Evolutionary conservation across 768 basidiomycete species (phyloP).

Genomic region (Amanita pseudoporphyria): DNA sequence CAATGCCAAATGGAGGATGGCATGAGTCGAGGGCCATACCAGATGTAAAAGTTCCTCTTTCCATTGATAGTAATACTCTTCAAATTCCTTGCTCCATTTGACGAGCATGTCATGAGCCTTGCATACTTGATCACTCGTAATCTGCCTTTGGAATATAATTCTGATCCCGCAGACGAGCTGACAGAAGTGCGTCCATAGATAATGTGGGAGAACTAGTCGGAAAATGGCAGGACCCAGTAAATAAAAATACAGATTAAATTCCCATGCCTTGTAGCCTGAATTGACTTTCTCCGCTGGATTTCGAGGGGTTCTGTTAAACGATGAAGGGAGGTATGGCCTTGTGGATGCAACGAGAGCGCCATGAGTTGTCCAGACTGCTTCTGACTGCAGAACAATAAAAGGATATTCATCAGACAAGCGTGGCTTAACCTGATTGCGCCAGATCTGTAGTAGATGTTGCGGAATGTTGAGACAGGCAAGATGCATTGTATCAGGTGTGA

Average conservation of each 20-base stretch:
- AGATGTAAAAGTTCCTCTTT: constrained; percentile 20
- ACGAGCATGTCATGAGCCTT: constrained; percentile 11
- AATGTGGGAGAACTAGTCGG: constrained; percentile 10
- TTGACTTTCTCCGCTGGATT: constrained; percentile 23
- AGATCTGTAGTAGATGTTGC: constrained; percentile 1
- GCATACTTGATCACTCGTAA: constrained; percentile 10
- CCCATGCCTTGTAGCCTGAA: constrained; percentile 22
- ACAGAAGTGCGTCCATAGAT: constrained; percentile 18
- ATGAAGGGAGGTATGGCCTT: constrained; percentile 8
- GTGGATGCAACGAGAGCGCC: constrained; percentile 7
- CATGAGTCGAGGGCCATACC: constrained; percentile 19
- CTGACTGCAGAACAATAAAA: not conserved
- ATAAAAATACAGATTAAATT: constrained; percentile 19
- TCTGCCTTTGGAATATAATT: constrained; percentile 13
- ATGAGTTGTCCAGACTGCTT: constrained; percentile 3
- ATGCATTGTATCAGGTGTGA: constrained; percentile 6
- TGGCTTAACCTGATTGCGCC: constrained; percentile 5
- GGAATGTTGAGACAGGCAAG: constrained; percentile 1
- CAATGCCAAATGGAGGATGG: constrained; percentile 15
- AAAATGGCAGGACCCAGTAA: constrained; percentile 19
- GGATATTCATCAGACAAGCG: not conserved
- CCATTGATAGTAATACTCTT: constrained; percentile 18
- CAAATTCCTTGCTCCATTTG: constrained; percentile 20
- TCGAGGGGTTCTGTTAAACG: constrained; percentile 20
- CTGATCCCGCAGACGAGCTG: constrained; percentile 15